Evolutionary conservation across 495 filamentous ascomycete genomes (phyloP).

Genomic region (Aspergillus ellipticus): DNA sequence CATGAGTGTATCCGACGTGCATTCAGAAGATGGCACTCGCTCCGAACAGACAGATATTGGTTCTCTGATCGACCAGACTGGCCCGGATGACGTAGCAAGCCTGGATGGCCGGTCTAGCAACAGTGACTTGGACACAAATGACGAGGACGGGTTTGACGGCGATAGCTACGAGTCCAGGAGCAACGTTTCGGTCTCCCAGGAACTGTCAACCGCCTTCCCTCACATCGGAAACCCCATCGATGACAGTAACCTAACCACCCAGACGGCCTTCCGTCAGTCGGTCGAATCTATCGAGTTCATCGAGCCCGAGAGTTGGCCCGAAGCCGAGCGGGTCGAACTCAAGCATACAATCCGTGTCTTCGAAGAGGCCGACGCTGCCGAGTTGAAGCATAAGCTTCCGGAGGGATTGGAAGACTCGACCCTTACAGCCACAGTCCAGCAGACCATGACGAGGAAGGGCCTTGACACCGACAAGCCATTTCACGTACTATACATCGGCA

Average conservation of each 20-base stretch:
- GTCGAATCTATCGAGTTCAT: conserved; percentile 57
- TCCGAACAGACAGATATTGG: conserved; percentile 45
- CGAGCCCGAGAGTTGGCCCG: conserved; percentile 51
- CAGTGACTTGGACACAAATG: conserved; percentile 33
- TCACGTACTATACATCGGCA: conserved; percentile 66
- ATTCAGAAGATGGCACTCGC: conserved; percentile 43
- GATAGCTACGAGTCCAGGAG: conserved; percentile 27
- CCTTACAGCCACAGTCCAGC: conserved; percentile 57
- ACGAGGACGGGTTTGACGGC: conserved; percentile 24
- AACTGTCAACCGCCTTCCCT: conserved; percentile 41
- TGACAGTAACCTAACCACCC: conserved; percentile 42
- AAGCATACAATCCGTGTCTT: conserved; percentile 62
- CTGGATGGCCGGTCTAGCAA: conserved; percentile 42
- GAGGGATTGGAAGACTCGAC: conserved; percentile 25
- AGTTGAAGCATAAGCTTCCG: conserved; percentile 40
- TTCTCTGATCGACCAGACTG: conserved; percentile 43
- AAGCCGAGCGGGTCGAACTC: conserved; percentile 53
- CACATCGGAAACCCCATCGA: conserved; percentile 32
- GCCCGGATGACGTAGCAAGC: conserved; percentile 46
- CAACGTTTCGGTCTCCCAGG: conserved; percentile 35
- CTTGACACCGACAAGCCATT: conserved; percentile 64
- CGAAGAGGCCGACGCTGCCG: conserved; percentile 47
- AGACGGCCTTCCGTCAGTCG: conserved; percentile 30
- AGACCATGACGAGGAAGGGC: conserved; percentile 65
- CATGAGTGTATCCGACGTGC: conserved; percentile 42